Evolutionary conservation across 2,329 filamentous ascomycete genomes (phyloP).

Genomic region (Ophiocordyceps unilateralis): DNA sequence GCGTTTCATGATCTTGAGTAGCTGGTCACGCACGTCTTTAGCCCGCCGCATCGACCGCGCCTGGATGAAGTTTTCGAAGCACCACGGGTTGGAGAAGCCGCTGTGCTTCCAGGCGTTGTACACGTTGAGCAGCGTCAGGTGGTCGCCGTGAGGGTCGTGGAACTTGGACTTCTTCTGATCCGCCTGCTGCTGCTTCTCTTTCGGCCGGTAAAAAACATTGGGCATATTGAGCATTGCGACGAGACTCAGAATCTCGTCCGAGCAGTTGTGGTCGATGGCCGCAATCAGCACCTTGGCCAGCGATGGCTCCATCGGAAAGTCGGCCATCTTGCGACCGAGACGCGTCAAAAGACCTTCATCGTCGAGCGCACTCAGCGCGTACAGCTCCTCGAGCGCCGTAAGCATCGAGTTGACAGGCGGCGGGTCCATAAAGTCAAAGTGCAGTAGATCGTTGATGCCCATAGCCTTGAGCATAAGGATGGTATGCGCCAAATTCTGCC

Average conservation of each 20-base stretch:
- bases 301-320: constrained; percentile 94
- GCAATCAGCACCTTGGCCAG: constrained; percentile 82
- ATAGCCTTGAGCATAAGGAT: constrained; percentile 98
- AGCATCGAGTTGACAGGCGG: constrained; percentile 97
- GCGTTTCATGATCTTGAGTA: constrained; percentile 84
- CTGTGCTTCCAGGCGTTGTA: constrained; percentile 93
- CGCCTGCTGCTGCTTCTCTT: constrained; percentile 90
- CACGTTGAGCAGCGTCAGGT: constrained; percentile 86
- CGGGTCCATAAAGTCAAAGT: constrained; percentile 98
- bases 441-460: constrained; percentile 93
- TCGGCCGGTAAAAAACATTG: constrained; percentile 83
- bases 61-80: constrained; percentile 95
- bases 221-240: constrained; percentile 85
- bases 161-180: constrained; percentile 98
- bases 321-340: constrained; percentile 89
- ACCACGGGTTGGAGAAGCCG: constrained; percentile 75
- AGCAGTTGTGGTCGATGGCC: constrained; percentile 73
- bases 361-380: constrained; percentile 78
- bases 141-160: constrained; percentile 86
- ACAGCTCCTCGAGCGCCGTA: constrained; percentile 86
- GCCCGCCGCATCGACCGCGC: constrained; percentile 75
- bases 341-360: constrained; percentile 90
- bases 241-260: constrained; percentile 85
- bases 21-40: constrained; percentile 81
- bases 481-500: constrained; percentile 80